A percentile compares a stretch with the other conserved stretches of the same genome.
These are phyloP conservation scores for Daedaleopsis nitida DNA, from an alignment of 768 basidiomycete species.

Conservation along the genomic window DNA sequence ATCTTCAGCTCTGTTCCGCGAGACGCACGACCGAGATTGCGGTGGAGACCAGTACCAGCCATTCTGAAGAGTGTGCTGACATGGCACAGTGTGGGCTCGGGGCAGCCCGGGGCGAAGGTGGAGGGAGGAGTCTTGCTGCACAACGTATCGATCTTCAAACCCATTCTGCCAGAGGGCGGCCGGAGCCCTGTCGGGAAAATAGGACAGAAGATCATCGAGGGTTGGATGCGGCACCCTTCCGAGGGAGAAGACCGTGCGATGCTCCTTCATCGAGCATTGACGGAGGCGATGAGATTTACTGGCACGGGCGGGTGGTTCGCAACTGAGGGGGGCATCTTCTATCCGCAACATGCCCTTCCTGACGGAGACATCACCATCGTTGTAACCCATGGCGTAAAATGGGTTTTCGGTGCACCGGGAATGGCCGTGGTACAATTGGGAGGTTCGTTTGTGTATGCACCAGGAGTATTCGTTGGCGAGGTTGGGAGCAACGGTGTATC, in stretches of 20 bases:
- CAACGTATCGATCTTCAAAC: not conserved
- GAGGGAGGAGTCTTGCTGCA: constrained; percentile 2
- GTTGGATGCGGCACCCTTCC: not conserved
- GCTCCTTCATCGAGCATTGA: not conserved
- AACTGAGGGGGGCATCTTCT: not conserved
- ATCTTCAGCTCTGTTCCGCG: constrained; percentile 17
- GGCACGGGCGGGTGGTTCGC: not conserved
- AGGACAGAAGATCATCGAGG: not conserved
- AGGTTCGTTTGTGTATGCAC: not conserved
- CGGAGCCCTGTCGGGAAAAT: not conserved
- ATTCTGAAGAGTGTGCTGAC: not conserved
- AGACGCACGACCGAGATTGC: constrained; percentile 9
- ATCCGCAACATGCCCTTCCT: not conserved
- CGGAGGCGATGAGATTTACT: not conserved
- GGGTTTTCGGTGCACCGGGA: not conserved
- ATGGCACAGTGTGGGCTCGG: constrained; percentile 7
- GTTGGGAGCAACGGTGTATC: not conserved
- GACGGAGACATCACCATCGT: not conserved
- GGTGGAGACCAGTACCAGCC: constrained; percentile 15
- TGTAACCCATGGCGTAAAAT: not conserved
- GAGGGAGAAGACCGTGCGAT: not conserved
- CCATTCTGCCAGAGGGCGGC: not conserved
- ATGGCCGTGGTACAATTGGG: not conserved
- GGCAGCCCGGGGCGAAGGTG: not conserved
- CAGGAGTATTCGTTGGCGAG: not conserved